These are phyloP conservation scores for Zygotorulaspora mrakii DNA, from an alignment of 1,139 yeast species.

Conservation along the genomic window DNA sequence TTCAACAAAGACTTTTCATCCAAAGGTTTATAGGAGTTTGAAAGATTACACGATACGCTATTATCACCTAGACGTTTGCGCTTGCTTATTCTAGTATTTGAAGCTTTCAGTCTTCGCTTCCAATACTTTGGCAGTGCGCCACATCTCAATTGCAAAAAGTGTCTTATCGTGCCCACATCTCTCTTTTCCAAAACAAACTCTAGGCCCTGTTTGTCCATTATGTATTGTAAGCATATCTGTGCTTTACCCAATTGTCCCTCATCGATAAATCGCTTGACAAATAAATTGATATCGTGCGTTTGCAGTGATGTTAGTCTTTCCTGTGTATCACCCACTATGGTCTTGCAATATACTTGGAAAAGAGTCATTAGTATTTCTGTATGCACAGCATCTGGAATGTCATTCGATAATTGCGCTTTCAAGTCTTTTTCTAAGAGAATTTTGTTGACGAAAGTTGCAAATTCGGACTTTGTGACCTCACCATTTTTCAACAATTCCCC, in stretches of 20 bases:
- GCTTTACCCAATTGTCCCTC: slow-evolving; percentile 28
- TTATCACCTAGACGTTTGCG: slow-evolving; percentile 9
- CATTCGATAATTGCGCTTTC: slow-evolving; percentile 8
- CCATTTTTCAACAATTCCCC: slow-evolving; percentile 9
- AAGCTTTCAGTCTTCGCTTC: slow-evolving; percentile 9
- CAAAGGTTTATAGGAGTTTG: slow-evolving; percentile 19
- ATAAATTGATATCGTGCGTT: slow-evolving; percentile 27
- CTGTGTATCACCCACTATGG: slow-evolving; percentile 6
- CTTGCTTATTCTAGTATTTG: background rate
- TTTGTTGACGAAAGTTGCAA: slow-evolving; percentile 18
- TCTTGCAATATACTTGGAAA: slow-evolving; percentile 17
- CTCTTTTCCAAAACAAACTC: slow-evolving; percentile 16
- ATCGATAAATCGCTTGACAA: slow-evolving; percentile 24
- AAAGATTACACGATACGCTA: slow-evolving; percentile 7
- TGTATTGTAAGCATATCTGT: slow-evolving; percentile 22
- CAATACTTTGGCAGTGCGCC: slow-evolving; percentile 28
- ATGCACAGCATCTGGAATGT: slow-evolving; percentile 16
- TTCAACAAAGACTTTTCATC: slow-evolving; percentile 18
- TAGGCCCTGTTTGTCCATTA: slow-evolving; percentile 17
- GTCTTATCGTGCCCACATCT: slow-evolving; percentile 22
- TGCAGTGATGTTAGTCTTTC: slow-evolving; percentile 15
- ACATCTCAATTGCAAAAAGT: slow-evolving; percentile 26
- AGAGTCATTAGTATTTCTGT: slow-evolving; percentile 17
- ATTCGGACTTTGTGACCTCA: slow-evolving; percentile 13
- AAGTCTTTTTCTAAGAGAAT: slow-evolving; percentile 11